Conservation (phyloP, 768 basidiomycete species). For the Lentinula boryana region DNA sequence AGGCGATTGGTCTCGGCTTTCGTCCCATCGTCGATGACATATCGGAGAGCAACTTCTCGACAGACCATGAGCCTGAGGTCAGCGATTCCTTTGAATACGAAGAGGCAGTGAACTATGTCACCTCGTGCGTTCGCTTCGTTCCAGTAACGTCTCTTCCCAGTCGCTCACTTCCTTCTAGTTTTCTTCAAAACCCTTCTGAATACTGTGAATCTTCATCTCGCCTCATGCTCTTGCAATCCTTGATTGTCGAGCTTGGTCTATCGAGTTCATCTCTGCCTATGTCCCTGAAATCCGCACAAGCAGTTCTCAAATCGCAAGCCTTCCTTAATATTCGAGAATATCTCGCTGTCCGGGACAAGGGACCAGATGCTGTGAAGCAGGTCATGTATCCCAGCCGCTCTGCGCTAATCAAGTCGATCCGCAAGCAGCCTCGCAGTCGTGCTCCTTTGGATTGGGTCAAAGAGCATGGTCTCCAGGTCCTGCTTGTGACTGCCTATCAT, state of each 20-base stretch:
- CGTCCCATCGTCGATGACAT: conserved; percentile 47
- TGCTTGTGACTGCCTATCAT: conserved; percentile 32
- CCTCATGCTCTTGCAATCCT: conserved; percentile 62
- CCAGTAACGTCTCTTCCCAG: neutral
- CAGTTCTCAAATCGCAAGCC: conserved; percentile 55
- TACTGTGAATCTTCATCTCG: conserved; percentile 36
- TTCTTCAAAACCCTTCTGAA: conserved; percentile 44
- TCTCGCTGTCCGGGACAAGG: conserved; percentile 56
- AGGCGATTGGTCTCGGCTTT: conserved; percentile 22
- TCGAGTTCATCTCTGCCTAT: conserved; percentile 45
- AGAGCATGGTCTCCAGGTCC: conserved; percentile 27
- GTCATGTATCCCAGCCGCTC: conserved; percentile 58
- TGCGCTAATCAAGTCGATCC: conserved; percentile 58
- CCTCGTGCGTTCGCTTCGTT: conserved; percentile 39
- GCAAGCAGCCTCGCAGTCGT: conserved; percentile 19
- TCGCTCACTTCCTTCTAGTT: conserved; percentile 25
- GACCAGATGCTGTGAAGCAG: conserved; percentile 51
- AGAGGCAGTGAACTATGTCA: conserved; percentile 56
- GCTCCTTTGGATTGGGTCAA: conserved; percentile 39
- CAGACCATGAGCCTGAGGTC: conserved; percentile 22
- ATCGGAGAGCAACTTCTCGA: conserved; percentile 35
- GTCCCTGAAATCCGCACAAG: conserved; percentile 62
- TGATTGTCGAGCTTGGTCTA: conserved; percentile 75
- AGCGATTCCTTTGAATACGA: conserved; percentile 36
- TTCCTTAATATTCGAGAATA: conserved; percentile 76